phyloP scores from a whole-genome alignment of 306 rosid genomes.

The Rubus parviflorus region DNA sequence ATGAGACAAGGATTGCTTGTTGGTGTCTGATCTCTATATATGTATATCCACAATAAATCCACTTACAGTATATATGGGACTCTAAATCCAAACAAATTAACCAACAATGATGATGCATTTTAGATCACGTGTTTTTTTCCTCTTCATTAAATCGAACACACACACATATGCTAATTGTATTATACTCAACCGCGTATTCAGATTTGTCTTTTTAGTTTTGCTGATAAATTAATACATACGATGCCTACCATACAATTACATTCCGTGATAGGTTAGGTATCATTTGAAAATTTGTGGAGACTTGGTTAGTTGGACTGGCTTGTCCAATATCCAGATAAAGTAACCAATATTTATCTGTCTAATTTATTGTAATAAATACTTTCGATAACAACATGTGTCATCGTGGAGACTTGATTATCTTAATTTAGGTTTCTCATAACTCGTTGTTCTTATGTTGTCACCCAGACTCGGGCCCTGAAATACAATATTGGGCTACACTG shows the following conservation, averaged over 20 bases:
- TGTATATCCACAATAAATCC: neutral
- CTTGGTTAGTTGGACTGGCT: neutral
- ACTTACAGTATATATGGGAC: neutral
- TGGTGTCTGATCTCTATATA: neutral
- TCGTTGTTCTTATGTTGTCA: neutral
- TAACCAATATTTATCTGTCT: neutral
- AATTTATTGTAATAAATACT: neutral
- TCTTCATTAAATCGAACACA: neutral
- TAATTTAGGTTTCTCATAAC: neutral
- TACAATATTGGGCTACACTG: too few relatives aligned
- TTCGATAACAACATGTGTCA: too few relatives aligned
- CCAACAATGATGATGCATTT: neutral
- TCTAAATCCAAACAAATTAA: neutral
- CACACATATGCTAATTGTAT: neutral
- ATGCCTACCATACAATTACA: too few relatives aligned
- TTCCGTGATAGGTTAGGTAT: too few relatives aligned
- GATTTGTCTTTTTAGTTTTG: neutral
- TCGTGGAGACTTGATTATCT: neutral
- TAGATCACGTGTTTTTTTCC: neutral
- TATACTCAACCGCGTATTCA: too few relatives aligned
- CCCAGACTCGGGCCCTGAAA: neutral
- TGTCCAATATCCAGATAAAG: neutral
- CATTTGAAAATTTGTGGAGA: neutral
- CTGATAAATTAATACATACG: neutral
- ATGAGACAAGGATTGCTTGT: neutral